Conservation (phyloP, 768 basidiomycete species). For the Lentinula detonsa region DNA sequence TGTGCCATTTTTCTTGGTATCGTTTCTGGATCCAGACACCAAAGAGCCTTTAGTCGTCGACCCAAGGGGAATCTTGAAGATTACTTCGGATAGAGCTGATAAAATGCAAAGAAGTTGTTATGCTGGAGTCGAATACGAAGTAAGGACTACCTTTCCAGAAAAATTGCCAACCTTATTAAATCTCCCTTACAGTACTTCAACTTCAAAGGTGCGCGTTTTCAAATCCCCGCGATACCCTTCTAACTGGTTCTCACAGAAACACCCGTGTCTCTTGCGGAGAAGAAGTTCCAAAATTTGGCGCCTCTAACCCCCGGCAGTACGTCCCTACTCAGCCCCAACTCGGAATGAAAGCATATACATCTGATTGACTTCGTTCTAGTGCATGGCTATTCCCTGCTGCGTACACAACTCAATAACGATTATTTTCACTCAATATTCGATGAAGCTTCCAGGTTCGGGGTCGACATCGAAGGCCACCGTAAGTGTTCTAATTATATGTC, state of each 20-base stretch:
- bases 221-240: not conserved
- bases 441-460: constrained; percentile 59
- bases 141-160: constrained; percentile 21
- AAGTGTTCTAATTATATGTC: constrained; percentile 14
- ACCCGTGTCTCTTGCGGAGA: constrained; percentile 64
- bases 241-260: constrained; percentile 54
- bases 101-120: constrained; percentile 54
- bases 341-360: not conserved
- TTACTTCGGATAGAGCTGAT: constrained; percentile 44
- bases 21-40: constrained; percentile 86
- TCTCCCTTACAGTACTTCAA: constrained; percentile 64
- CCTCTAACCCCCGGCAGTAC: constrained; percentile 91
- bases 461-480: constrained; percentile 88
- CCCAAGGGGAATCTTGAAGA: constrained; percentile 76
- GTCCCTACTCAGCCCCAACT: constrained; percentile 21
- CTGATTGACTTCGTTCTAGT: constrained; percentile 37
- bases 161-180: constrained; percentile 6
- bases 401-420: constrained; percentile 82
- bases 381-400: constrained; percentile 94
- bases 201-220: constrained; percentile 60
- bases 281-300: constrained; percentile 67
- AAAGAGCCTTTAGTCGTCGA: constrained; percentile 72
- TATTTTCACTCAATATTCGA: constrained; percentile 93
- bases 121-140: constrained; percentile 95
- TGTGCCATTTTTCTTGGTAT: constrained; percentile 89